Base-by-base conservation (phyloP, 306 rosid genomes). In the Prunus dulcis region DNA sequence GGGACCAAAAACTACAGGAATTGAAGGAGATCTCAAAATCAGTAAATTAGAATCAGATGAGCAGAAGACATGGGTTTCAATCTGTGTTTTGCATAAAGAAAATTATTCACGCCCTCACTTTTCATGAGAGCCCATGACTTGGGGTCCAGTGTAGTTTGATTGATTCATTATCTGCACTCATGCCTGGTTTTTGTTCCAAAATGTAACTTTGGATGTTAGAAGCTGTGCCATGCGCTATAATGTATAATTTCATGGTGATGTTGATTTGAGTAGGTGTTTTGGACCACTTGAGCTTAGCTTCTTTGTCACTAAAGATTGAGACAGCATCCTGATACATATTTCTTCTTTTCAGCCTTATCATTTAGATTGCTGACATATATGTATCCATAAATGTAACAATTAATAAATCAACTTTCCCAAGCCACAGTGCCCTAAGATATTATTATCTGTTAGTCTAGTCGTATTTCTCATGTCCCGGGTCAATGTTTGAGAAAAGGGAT, bases 301-400 rank as follows among this genome's bases (percentile, higher is more conserved):
- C 73, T 49, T 15, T 69, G 11, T 69, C 64, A 60, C 25, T 60
- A 25, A 60, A 60, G 64, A 18, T 46, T 27, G 73, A 23, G 73
- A 69, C 45, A 69, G 45, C 73, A 67, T 38, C 43, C n/a, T 45
- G 34, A 22, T 6, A 13, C 56, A 13, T 7, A 25, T 38, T 50
- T 69, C 60, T 47, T 28, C 43, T 47, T 69, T 25, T 69, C 60
- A 47, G 41, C 38, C 73, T 68, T 60, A 60, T 23, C 64, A 25
- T 38, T 38, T 38, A 38, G 43, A 7, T 38, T 6, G 43, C 9
- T 25, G 32, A 60, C 13, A 23, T 25, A 25, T 15, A 60, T 60
- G 32, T 13, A 60, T 25, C 65, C 3, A 13, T 60, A 25, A 25
- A 60, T 60, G 32, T 60, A 25, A 23, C 64, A 23, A 58, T 58